Evolutionary conservation across 2,329 filamentous ascomycete genomes (phyloP).

Genomic region (Colletotrichum liriopes): DNA sequence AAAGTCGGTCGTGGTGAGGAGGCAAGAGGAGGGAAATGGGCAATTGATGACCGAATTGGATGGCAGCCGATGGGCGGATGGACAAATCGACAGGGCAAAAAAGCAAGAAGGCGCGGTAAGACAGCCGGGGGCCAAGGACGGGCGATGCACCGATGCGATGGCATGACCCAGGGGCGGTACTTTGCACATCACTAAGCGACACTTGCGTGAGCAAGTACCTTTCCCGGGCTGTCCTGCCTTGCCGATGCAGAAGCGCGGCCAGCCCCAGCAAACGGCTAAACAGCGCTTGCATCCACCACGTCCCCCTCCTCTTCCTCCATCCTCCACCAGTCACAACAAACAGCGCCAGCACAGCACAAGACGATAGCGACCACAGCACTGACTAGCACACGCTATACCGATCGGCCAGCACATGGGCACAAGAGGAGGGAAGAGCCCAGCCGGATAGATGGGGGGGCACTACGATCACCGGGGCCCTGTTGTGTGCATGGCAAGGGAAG

Average conservation of each 20-base stretch:
- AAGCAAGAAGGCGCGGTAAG: conserved; percentile 38
- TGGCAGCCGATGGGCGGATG: conserved; percentile 6
- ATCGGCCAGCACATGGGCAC: neutral
- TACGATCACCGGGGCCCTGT: neutral
- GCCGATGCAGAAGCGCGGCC: conserved; percentile 23
- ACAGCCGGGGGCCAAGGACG: conserved; percentile 15
- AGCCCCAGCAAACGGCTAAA: conserved; percentile 32
- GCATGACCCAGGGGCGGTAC: conserved; percentile 25
- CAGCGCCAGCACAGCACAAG: neutral
- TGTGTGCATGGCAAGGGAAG: conserved; percentile 27
- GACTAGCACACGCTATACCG: neutral
- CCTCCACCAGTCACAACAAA: neutral
- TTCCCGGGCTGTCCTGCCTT: neutral
- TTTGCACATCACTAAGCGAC: neutral
- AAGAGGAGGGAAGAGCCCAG: conserved; percentile 6
- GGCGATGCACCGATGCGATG: conserved; percentile 35
- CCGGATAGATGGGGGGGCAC: neutral
- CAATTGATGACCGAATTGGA: conserved; percentile 33
- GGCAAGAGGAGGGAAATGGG: conserved; percentile 6
- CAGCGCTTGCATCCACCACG: conserved; percentile 5
- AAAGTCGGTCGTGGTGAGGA: conserved; percentile 6
- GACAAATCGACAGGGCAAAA: conserved; percentile 34
- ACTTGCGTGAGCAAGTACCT: neutral
- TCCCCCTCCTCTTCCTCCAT: neutral
- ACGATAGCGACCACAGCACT: neutral